Percentiles rank a stretch among this genome's conserved stretches.
Conservation (phyloP, 768 basidiomycete genomes). For the Cyathus striatus region DNA sequence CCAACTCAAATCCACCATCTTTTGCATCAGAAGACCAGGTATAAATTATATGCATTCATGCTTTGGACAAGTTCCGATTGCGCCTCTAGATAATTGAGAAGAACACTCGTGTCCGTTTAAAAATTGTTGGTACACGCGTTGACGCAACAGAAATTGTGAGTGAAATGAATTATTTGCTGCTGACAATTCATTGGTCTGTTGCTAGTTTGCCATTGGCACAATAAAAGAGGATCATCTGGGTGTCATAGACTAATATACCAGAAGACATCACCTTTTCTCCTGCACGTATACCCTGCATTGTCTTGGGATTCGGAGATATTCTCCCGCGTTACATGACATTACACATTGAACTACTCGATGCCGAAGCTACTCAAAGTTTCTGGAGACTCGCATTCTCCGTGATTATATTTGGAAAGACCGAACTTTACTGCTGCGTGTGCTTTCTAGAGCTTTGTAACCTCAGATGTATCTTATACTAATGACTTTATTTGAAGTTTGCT, state of each 20-base stretch:
- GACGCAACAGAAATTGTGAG: constrained; percentile 97
- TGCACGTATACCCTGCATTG: no score
- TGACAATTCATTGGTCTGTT: background rate
- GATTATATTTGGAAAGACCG: no score
- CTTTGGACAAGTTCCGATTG: background rate
- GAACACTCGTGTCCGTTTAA: constrained; percentile 86
- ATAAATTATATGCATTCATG: constrained; percentile 4
- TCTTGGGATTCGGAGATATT: no score
- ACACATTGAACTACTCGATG: no score
- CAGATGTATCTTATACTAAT: no score
- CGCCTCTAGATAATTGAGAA: constrained; percentile 79
- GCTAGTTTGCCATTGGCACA: constrained; percentile 95
- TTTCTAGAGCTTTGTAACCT: no score
- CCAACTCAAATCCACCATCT: constrained; percentile 95
- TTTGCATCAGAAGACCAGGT: constrained; percentile 91
- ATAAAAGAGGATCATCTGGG: constrained; percentile 99
- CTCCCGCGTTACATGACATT: no score
- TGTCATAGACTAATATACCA: constrained; percentile 81
- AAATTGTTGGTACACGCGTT: constrained; percentile 97
- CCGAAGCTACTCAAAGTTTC: no score
- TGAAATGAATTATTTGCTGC: constrained; percentile 7
- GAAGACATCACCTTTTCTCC: no score
- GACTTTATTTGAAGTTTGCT: no score
- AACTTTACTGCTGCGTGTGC: no score
- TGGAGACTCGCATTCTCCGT: no score